Evolutionary conservation across 1,139 yeast genomes (phyloP).

Genomic region (Meyerozyma smithsonii): DNA sequence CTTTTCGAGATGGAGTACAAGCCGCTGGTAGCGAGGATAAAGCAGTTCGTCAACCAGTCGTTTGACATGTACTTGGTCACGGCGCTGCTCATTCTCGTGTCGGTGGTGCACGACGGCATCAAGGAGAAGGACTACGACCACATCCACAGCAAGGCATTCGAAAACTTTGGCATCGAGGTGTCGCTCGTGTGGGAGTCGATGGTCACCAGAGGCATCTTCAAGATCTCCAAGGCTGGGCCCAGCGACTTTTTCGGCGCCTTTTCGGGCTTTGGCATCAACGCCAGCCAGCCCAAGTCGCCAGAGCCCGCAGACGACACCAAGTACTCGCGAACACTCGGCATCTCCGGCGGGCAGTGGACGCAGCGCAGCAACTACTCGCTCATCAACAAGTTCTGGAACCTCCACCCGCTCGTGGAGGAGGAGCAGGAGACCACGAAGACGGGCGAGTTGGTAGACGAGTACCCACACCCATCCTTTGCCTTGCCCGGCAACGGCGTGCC

Average conservation of each 20-base stretch:
- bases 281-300: conserved; percentile 6
- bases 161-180: conserved; percentile 56
- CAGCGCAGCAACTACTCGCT: conserved; percentile 33
- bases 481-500: conserved; percentile 53
- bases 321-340: conserved; percentile 20
- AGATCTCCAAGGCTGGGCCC: conserved; percentile 18
- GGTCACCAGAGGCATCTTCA: conserved; percentile 22
- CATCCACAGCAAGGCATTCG: conserved; percentile 46
- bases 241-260: conserved; percentile 29
- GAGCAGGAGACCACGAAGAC: conserved; percentile 10
- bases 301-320: conserved; percentile 5
- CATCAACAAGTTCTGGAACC: conserved; percentile 42
- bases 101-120: conserved; percentile 61
- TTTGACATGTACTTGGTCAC: conserved; percentile 36
- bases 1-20: conserved; percentile 56
- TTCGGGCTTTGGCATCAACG: conserved; percentile 9
- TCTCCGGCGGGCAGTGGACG: conserved; percentile 29
- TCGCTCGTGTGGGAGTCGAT: conserved; percentile 26
- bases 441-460: conserved; percentile 18
- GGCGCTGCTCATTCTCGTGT: conserved; percentile 49
- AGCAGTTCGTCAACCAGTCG: conserved; percentile 43
- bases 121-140: conserved; percentile 52
- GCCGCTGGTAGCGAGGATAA: conserved; percentile 43
- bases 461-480: conserved; percentile 45
- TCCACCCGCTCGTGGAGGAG: conserved; percentile 34